phyloP scores from a whole-genome alignment of 2,329 filamentous ascomycete species.

The Hypomyces rosellus region DNA sequence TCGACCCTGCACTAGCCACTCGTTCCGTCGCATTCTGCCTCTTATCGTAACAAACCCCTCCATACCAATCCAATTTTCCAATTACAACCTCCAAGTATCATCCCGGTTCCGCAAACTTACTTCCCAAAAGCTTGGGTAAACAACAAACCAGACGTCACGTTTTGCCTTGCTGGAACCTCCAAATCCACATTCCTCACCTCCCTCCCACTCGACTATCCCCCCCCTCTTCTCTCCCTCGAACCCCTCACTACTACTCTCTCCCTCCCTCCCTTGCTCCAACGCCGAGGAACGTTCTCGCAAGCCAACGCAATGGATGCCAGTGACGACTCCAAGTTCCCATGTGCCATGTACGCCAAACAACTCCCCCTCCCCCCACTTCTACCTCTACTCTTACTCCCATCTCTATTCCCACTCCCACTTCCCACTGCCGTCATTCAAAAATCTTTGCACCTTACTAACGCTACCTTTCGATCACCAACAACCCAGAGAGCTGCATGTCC shows the following conservation, averaged over 20 bases:
- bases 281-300: neutral
- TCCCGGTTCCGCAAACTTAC: neutral
- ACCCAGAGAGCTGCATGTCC: constrained; percentile 64
- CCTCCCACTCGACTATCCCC: no score
- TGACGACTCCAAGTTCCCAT: constrained; percentile 50
- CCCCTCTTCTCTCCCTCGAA: no score
- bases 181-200: neutral
- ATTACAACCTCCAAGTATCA: no score
- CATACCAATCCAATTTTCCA: neutral
- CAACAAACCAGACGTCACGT: no score
- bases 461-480: neutral
- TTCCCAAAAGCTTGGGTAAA: no score
- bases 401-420: neutral
- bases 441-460: neutral
- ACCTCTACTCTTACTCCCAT: neutral
- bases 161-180: neutral
- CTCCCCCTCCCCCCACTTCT: constrained; percentile 13
- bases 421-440: neutral
- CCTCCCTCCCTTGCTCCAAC: neutral
- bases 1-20: constrained; percentile 1
- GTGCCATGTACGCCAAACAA: constrained; percentile 47
- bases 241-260: neutral
- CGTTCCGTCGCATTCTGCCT: neutral
- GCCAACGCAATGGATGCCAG: constrained; percentile 16
- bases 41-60: neutral